Evolutionary conservation across 176 grass and related monocot genomes (phyloP).

Genomic region (Microstegium vimineum): DNA sequence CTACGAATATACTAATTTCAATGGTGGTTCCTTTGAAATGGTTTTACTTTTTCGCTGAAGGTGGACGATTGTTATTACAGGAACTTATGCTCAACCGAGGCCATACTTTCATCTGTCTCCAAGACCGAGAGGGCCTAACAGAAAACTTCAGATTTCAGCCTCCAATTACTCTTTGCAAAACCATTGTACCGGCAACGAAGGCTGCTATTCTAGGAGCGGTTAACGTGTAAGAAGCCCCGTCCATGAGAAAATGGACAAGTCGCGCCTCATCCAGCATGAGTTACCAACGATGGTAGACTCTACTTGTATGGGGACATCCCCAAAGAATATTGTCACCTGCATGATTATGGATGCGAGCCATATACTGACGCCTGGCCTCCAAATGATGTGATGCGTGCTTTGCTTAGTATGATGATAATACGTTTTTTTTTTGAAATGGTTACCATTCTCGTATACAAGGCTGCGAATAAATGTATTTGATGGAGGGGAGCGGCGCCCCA

Average conservation of each 20-base stretch:
- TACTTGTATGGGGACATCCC: background rate
- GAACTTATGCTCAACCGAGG: background rate
- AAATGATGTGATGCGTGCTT: too few relatives aligned
- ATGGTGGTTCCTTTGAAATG: background rate
- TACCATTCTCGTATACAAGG: too few relatives aligned
- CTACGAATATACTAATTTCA: background rate
- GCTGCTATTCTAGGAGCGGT: background rate
- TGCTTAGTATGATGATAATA: too few relatives aligned
- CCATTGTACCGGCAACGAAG: background rate
- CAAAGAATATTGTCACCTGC: background rate
- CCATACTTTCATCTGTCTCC: background rate
- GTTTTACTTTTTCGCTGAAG: background rate
- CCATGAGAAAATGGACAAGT: background rate
- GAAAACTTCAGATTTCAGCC: background rate
- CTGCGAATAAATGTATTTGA: too few relatives aligned
- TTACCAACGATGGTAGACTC: background rate
- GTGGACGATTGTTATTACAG: background rate
- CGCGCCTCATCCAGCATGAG: background rate
- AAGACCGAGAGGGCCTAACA: background rate
- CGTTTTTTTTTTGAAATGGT: too few relatives aligned
- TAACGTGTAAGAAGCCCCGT: background rate
- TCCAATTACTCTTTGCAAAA: background rate
- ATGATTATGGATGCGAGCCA: too few relatives aligned
- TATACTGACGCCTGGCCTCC: too few relatives aligned
- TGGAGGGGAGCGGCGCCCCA: too few relatives aligned